Evolutionary conservation across 139 green algal genomes (phyloP).

Genomic region (Chlamydomonas applanata): DNA sequence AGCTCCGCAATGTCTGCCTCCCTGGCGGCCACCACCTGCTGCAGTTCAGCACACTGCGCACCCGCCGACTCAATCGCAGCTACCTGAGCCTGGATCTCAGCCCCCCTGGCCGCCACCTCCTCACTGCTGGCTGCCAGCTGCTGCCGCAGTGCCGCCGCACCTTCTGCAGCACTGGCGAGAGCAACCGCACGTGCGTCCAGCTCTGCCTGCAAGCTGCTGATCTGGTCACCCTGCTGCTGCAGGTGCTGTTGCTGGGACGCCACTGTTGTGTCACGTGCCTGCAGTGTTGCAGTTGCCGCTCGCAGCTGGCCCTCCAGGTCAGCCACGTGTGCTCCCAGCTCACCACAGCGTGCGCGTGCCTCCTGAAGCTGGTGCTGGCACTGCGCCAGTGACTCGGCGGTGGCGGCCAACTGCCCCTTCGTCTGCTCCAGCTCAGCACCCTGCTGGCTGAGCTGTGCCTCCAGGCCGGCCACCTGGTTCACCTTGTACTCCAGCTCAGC

Average conservation of each 20-base stretch:
- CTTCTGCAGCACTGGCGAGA: background rate
- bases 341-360: background rate
- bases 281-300: background rate
- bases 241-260: background rate
- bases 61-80: background rate
- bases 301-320: background rate
- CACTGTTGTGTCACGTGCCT: background rate
- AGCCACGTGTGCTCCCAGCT: background rate
- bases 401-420: background rate
- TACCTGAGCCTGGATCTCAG: background rate
- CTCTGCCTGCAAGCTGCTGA: background rate
- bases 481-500: background rate
- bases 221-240: background rate
- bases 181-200: background rate
- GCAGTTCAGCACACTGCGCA: background rate
- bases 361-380: background rate
- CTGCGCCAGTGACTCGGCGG: background rate
- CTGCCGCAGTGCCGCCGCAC: background rate
- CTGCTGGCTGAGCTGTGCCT: background rate
- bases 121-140: constrained; percentile 6
- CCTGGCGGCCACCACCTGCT: background rate
- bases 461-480: background rate
- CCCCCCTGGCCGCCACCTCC: background rate
- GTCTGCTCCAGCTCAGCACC: background rate
- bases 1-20: background rate